Percentiles rank a stretch among this genome's conserved stretches.
phyloP scores from a whole-genome alignment of 352 stramenopile genomes.

The Globisporangium okanoganense region DNA sequence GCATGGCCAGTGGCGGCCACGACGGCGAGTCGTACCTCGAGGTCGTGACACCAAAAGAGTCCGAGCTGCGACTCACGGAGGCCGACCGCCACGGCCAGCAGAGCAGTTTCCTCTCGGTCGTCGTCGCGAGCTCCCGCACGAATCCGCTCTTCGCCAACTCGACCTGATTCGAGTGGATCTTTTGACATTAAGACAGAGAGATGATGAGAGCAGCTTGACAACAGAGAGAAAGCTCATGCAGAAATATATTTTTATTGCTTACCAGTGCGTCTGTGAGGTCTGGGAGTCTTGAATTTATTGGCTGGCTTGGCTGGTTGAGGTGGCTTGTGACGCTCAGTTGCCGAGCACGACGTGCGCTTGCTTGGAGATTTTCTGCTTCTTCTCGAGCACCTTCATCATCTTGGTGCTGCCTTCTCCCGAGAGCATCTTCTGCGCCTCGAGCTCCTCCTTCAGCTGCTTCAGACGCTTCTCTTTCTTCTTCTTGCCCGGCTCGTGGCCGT shows the following conservation, averaged over 20 bases:
- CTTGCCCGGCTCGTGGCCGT: constrained; percentile 95
- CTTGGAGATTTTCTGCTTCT: constrained; percentile 78
- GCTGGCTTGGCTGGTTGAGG: not conserved
- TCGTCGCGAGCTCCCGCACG: constrained; percentile 52
- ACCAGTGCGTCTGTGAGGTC: constrained; percentile 8
- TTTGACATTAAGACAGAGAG: not conserved
- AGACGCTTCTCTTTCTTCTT: constrained; percentile 97
- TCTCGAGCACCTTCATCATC: constrained; percentile 85
- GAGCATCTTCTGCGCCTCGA: constrained; percentile 67
- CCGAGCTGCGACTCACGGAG: constrained; percentile 37
- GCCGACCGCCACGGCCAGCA: constrained; percentile 29
- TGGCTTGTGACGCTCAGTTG: constrained; percentile 17
- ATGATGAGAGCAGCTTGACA: constrained; percentile 1
- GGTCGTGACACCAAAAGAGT: constrained; percentile 40
- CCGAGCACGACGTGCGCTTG: constrained; percentile 83
- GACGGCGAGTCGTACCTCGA: constrained; percentile 27
- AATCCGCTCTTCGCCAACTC: constrained; percentile 42
- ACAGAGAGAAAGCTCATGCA: not conserved
- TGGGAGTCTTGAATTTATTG: not conserved
- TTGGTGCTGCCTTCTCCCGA: constrained; percentile 74
- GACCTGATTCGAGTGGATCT: constrained; percentile 1
- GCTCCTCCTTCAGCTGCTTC: constrained; percentile 83
- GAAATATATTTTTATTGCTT: constrained; percentile 16
- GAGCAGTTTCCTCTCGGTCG: constrained; percentile 45
- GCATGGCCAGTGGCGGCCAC: not conserved